phyloP scores from a whole-genome alignment of 805 yeast genomes.

The Hemisphaericaspora nanyangensis region DNA sequence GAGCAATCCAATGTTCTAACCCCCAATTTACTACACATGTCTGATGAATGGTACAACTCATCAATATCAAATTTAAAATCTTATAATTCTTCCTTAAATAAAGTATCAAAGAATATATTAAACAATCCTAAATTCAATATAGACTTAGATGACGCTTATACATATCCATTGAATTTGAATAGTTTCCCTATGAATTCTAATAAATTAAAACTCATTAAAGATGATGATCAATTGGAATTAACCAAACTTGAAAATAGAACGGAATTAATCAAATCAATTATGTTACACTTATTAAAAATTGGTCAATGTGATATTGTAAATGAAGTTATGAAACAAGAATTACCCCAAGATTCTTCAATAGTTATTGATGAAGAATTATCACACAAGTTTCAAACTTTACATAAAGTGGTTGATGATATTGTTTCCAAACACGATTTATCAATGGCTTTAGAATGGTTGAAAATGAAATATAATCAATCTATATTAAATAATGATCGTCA shows the following conservation, averaged over 20 bases:
- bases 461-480: constrained; percentile 16
- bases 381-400: constrained; percentile 23
- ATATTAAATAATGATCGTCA: constrained; percentile 1
- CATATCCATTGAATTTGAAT: constrained; percentile 31
- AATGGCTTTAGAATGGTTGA: constrained; percentile 32
- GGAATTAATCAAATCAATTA: constrained; percentile 33
- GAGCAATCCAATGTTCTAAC: neutral
- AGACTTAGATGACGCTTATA: constrained; percentile 39
- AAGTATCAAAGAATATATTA: constrained; percentile 30
- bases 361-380: constrained; percentile 22
- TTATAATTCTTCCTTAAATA: constrained; percentile 32
- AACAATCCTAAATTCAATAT: constrained; percentile 23
- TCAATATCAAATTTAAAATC: constrained; percentile 30
- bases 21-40: constrained; percentile 1
- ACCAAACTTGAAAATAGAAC: constrained; percentile 21
- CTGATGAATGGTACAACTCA: constrained; percentile 32
- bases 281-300: constrained; percentile 35
- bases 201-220: constrained; percentile 7
- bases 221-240: neutral
- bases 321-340: constrained; percentile 23
- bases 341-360: constrained; percentile 13
- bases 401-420: constrained; percentile 33
- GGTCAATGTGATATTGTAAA: constrained; percentile 37
- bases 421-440: constrained; percentile 27
- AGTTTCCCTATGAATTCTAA: constrained; percentile 20